Base-by-base conservation (phyloP, 2,329 filamentous ascomycete genomes). In the Cercospora zeina region DNA sequence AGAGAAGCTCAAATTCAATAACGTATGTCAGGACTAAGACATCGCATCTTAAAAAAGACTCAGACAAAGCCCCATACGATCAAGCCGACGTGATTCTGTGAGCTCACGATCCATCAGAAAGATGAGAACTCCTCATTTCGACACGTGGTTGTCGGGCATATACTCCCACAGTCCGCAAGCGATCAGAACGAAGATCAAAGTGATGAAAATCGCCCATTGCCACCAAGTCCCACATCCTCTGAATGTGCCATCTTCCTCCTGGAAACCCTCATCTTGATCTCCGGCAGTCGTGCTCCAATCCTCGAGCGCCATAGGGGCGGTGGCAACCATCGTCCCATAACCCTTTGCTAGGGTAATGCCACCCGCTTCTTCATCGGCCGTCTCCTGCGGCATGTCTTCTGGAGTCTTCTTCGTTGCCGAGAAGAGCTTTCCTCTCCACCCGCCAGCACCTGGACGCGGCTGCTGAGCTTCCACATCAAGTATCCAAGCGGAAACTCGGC, bases 381-480 rank as follows among this genome's bases (percentile, higher is more conserved):
- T 34, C 33, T 36, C 10, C 2, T 14, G 10, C 36, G 16, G 8
- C 11, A 7, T 4, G 8, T 54, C 51, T 2, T 31, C 19, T 9
- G 33, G 24, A 19, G 19, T 9, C 33, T 5, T 2, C 30, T 11
- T 21, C n/a, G 13, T n/a, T 27, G 10, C 42, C 27, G 19, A 10
- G 21, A 45, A 30, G 10, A 45, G 13, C 7, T 45, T 45, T 21
- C 39, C 14, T n/a, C 39, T 47, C 36, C 30, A 16, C 27, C 39
- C 33, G 3, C 14, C 16, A 21, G 14, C 37, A 1, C 21, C 37
- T 19, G n/a, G 10, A 1, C 19, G 1, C 6, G 21, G 2, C 16
- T 34, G 37, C 54, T 57, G 54, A 21, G 54, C 54, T 42, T 57
- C 54, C 1, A 57, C 54, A 47, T 57, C 54, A 30, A 34, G 14